Evolutionary conservation across 2,329 filamentous ascomycete genomes (phyloP), one percentile per base, ranked within the genome.

Genomic region (Sporothrix globosa): DNA sequence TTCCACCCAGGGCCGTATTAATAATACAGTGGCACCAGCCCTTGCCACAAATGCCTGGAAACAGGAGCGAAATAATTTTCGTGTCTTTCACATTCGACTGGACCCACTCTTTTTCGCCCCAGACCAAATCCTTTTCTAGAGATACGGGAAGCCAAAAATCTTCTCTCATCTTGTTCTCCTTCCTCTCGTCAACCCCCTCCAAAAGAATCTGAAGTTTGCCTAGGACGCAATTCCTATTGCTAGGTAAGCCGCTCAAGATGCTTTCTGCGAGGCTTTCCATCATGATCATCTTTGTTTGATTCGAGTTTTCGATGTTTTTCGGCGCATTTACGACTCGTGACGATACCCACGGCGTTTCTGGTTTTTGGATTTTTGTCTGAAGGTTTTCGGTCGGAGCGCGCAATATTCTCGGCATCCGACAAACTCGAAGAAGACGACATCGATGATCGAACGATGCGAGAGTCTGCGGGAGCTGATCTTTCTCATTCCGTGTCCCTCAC

Each of bases 191-290:
- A 71, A 70, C 70, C 71, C 58, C 65, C 56, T 66, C 69, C 63
- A 34, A 39, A 73, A 72, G 53, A 52, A 74, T 74, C 74, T 75
- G 72, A 73, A 73, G 73, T 71, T 76, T 75, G 73, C 75, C 72
- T 73, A 76, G 75, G 75, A 76, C 75, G 75, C 74, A 75, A 76
- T 74, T 67, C 53, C 21, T 73, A 74, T 76, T 75, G 74, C 75
- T 71, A 76, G 75, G 75, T 76, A 73, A 72, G 75, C 73, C 72
- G 70, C 24, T 72, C 67, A 71, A 39, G 73, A 74, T 74, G 71
- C 65, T 54, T 69, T 63, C 56, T 60, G 71, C 60, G 60, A 54
- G 71, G 41, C 52, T 44, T 67, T 56, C 46, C 63, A 69, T 68
- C 67, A 71, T 61, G 61, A 72, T 69, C 67, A 50, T 69, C 53